Conservation (phyloP, 2,329 filamentous ascomycete species). For the Dothiorella sarmentorum region DNA sequence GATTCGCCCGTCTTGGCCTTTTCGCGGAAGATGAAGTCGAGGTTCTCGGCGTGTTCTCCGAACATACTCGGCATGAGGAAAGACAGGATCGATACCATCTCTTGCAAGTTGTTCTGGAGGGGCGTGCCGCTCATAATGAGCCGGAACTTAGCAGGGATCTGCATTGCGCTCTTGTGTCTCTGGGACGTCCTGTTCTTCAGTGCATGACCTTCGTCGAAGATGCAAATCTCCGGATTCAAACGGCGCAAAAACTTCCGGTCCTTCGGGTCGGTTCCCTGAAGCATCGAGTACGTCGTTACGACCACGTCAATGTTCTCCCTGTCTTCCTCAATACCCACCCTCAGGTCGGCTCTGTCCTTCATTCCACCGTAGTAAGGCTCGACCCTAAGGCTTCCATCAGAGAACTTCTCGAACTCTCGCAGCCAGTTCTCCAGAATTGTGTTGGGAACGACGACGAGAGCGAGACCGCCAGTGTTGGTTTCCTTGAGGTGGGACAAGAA, state of each 20-base stretch:
- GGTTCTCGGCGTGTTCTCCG: slow-evolving; percentile 67
- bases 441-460: slow-evolving; percentile 83
- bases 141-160: slow-evolving; percentile 76
- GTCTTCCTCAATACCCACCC: slow-evolving; percentile 62
- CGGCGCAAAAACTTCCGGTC: slow-evolving; percentile 63
- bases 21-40: slow-evolving; percentile 87
- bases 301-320: slow-evolving; percentile 65
- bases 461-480: slow-evolving; percentile 65
- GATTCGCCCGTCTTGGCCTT: slow-evolving; percentile 81
- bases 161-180: slow-evolving; percentile 73
- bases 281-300: slow-evolving; percentile 67
- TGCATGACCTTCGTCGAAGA: slow-evolving; percentile 94
- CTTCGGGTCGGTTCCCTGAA: slow-evolving; percentile 47
- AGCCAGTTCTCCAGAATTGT: slow-evolving; percentile 97
- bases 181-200: slow-evolving; percentile 85
- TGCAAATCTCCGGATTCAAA: slow-evolving; percentile 56
- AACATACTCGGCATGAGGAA: slow-evolving; percentile 92
- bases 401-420: slow-evolving; percentile 83
- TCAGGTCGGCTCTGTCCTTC: slow-evolving; percentile 63
- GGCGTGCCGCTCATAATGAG: slow-evolving; percentile 88
- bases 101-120: slow-evolving; percentile 89
- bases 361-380: slow-evolving; percentile 70
- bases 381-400: slow-evolving; percentile 67
- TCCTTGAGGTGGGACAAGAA: slow-evolving; percentile 82
- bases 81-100: slow-evolving; percentile 84